Percentiles rank a stretch among this genome's conserved stretches.
Conservation (phyloP, 192 early-diverging fungal species). For the Geosiphon pyriformis region DNA sequence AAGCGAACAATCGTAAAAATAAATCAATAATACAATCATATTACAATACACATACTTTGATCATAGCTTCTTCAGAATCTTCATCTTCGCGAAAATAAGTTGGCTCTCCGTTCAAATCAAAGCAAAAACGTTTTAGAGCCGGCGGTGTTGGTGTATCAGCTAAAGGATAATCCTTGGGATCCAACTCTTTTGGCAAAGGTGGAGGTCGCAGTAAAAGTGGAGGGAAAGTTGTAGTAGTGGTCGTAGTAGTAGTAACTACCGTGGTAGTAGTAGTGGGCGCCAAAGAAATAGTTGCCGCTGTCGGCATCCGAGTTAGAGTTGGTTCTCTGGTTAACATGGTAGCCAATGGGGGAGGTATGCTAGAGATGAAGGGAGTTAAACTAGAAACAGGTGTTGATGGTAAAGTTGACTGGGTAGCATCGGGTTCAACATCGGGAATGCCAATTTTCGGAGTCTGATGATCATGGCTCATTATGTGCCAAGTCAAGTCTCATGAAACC, state of each 20-base stretch:
- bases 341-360: background rate
- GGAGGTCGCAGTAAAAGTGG: constrained; percentile 63
- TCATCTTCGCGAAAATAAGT: constrained; percentile 62
- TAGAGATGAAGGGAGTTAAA: constrained; percentile 4
- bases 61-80: constrained; percentile 43
- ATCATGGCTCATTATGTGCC: background rate
- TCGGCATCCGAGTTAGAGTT: constrained; percentile 25
- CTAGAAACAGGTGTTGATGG: constrained; percentile 21
- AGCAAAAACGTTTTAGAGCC: constrained; percentile 71
- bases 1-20: too few species aligned
- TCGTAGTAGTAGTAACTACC: constrained; percentile 75
- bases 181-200: constrained; percentile 42
- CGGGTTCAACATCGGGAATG: background rate
- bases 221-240: constrained; percentile 77
- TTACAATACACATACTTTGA: constrained; percentile 26
- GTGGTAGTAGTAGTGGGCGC: constrained; percentile 61
- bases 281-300: constrained; percentile 41
- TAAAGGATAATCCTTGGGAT: constrained; percentile 65
- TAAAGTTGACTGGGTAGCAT: background rate
- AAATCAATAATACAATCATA: too few species aligned
- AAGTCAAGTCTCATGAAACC: too few species aligned
- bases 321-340: background rate
- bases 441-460: background rate
- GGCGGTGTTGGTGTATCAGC: constrained; percentile 70
- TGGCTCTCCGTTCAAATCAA: constrained; percentile 71